These are phyloP conservation scores for Pichia nanzhaoensis DNA, from an alignment of 805 yeast species.

Conservation along the genomic window DNA sequence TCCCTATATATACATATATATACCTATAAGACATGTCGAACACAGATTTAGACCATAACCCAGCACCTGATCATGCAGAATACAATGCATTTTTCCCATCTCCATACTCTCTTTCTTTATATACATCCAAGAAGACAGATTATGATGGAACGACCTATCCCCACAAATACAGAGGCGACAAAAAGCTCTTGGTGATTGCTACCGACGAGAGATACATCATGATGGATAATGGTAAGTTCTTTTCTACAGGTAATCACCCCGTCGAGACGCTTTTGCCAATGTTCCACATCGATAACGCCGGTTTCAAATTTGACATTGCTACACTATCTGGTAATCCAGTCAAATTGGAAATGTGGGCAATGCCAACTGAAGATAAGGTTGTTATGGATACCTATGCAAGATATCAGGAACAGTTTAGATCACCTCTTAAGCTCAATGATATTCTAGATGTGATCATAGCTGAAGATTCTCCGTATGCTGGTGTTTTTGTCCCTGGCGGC, in stretches of 20 bases:
- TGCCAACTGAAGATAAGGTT: slow-evolving; percentile 10
- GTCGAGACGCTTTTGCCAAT: slow-evolving; percentile 11
- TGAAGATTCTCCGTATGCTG: slow-evolving; percentile 8
- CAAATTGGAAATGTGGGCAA: slow-evolving; percentile 12
- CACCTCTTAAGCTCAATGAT: slow-evolving; percentile 3
- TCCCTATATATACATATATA: no score
- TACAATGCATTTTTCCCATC: slow-evolving; percentile 12
- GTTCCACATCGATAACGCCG: slow-evolving; percentile 10
- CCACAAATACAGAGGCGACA: slow-evolving; percentile 4
- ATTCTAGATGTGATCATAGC: slow-evolving; percentile 3
- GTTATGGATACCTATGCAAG: slow-evolving; percentile 7
- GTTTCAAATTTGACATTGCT: slow-evolving; percentile 11
- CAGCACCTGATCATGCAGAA: slow-evolving; percentile 11
- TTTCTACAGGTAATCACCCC: slow-evolving; percentile 13
- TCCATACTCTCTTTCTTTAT: slow-evolving; percentile 12
- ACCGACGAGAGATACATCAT: slow-evolving; percentile 11
- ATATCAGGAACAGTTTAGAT: slow-evolving; percentile 1
- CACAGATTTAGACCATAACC: slow-evolving; percentile 5
- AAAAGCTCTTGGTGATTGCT: slow-evolving; percentile 4
- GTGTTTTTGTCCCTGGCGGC: slow-evolving; percentile 12
- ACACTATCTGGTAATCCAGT: slow-evolving; percentile 11
- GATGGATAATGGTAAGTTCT: slow-evolving; percentile 9
- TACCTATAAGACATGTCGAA: background rate
- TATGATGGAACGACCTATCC: slow-evolving; percentile 12
- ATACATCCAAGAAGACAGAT: slow-evolving; percentile 7